phyloP scores from a whole-genome alignment of 176 grass and related monocot genomes.

The Eleusine coracana region DNA sequence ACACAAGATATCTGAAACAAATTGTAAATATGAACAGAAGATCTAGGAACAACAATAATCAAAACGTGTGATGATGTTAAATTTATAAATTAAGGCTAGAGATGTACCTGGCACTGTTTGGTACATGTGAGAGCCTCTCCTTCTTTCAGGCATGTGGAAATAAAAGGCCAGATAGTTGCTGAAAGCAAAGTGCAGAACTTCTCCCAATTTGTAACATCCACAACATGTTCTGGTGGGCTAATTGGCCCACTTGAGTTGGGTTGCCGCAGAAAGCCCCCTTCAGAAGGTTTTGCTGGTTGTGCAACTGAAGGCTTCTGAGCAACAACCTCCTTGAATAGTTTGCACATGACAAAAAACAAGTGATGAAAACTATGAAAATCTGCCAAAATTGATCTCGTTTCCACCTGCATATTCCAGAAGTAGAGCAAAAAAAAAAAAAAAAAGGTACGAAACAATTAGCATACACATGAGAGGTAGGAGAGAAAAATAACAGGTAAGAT shows the following conservation, averaged over 20 bases:
- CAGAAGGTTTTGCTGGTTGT: conserved; percentile 52
- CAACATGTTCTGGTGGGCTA: conserved; percentile 49
- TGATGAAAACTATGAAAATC: conserved; percentile 87
- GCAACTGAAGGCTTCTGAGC: conserved; percentile 48
- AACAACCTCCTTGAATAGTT: conserved; percentile 86
- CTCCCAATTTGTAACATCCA: conserved; percentile 76
- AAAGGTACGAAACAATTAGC: not conserved
- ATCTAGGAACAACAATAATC: conserved; percentile 13
- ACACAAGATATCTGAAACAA: conserved; percentile 89
- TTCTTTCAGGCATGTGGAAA: conserved; percentile 70
- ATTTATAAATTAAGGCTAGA: conserved; percentile 19
- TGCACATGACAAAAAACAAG: conserved; percentile 73
- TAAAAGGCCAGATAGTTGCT: conserved; percentile 71
- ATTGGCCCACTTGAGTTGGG: conserved; percentile 41
- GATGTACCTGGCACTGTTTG: conserved; percentile 82
- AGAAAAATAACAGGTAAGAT: not conserved
- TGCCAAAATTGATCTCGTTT: conserved; percentile 50
- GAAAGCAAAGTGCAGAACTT: conserved; percentile 82
- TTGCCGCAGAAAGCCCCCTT: conserved; percentile 87
- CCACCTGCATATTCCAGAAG: conserved; percentile 60
- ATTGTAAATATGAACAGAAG: conserved; percentile 27
- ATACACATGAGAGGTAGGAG: not conserved
- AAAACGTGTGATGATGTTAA: not conserved
- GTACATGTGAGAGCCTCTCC: conserved; percentile 61
- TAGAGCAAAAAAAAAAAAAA: conserved; percentile 2